Conservation (phyloP, 1,139 yeast species). For the Tardiomyces digboiensis region DNA sequence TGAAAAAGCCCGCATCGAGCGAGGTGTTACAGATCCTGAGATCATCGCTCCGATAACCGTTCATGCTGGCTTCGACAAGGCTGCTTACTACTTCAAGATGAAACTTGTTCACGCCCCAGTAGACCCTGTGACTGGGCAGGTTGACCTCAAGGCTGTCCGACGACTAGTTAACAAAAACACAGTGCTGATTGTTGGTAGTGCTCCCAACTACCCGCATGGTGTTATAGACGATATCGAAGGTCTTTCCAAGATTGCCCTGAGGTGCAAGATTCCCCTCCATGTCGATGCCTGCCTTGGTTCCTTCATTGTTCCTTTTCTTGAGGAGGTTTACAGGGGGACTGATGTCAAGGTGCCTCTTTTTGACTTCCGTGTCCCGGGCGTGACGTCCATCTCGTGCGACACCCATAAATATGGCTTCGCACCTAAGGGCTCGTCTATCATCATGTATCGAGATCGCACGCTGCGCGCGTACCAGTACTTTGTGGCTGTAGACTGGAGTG, state of each 20-base stretch:
- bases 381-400: constrained; percentile 96
- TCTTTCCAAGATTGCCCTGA: constrained; percentile 56
- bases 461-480: constrained; percentile 80
- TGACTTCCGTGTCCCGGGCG: constrained; percentile 87
- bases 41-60: constrained; percentile 82
- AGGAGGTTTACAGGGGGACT: constrained; percentile 31
- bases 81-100: constrained; percentile 85
- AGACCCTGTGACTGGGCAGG: constrained; percentile 59
- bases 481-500: constrained; percentile 78
- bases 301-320: constrained; percentile 74
- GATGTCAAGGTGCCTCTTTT: constrained; percentile 57
- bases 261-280: constrained; percentile 68
- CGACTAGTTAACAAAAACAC: constrained; percentile 69
- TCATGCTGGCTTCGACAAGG: constrained; percentile 95
- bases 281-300: constrained; percentile 97
- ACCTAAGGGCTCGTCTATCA: constrained; percentile 90
- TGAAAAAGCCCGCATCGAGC: constrained; percentile 50
- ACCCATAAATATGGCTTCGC: constrained; percentile 98
- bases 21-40: constrained; percentile 68
- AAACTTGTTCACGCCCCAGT: constrained; percentile 73
- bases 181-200: constrained; percentile 79
- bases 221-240: constrained; percentile 81
- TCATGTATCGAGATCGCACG: constrained; percentile 68
- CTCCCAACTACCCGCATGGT: constrained; percentile 97
- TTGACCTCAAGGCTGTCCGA: constrained; percentile 52